Conservation (phyloP, 2,329 filamentous ascomycete genomes). For the Venturia aucupariae region DNA sequence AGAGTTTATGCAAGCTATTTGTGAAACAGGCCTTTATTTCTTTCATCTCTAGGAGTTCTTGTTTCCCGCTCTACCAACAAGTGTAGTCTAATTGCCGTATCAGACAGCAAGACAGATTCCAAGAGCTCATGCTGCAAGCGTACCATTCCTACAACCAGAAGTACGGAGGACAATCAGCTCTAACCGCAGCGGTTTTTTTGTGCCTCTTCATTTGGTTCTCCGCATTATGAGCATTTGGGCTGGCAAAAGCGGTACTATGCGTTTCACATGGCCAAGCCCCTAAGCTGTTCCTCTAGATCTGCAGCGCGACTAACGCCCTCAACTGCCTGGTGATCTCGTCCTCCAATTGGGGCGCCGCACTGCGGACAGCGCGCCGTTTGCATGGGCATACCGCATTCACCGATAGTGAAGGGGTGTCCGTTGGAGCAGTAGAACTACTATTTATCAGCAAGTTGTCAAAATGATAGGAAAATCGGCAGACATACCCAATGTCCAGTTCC, state of each 20-base stretch:
- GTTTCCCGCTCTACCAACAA: too few relatives aligned
- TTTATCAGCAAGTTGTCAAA: conserved; percentile 15
- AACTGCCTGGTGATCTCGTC: conserved; percentile 40
- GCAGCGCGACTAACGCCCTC: conserved; percentile 43
- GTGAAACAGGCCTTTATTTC: too few relatives aligned
- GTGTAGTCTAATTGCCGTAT: too few relatives aligned
- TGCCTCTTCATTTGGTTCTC: neutral
- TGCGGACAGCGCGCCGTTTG: conserved; percentile 52
- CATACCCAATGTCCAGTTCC: conserved; percentile 42
- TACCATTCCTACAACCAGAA: too few relatives aligned
- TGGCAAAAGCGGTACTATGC: neutral
- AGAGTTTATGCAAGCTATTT: too few relatives aligned
- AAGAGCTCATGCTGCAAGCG: too few relatives aligned
- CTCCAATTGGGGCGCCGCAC: conserved; percentile 50
- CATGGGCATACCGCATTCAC: conserved; percentile 60
- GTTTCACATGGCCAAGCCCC: neutral
- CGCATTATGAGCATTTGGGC: neutral
- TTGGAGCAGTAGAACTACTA: conserved; percentile 30
- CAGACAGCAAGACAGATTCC: too few relatives aligned
- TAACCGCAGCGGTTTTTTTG: too few relatives aligned
- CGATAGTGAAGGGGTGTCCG: conserved; percentile 47
- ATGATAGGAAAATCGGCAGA: neutral
- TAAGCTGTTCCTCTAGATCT: conserved; percentile 37
- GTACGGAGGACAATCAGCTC: too few relatives aligned
- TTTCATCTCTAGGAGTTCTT: too few relatives aligned